Evolutionary conservation across 2,329 filamentous ascomycete species (phyloP).

Genomic region (Teratosphaeria zuluensis): DNA sequence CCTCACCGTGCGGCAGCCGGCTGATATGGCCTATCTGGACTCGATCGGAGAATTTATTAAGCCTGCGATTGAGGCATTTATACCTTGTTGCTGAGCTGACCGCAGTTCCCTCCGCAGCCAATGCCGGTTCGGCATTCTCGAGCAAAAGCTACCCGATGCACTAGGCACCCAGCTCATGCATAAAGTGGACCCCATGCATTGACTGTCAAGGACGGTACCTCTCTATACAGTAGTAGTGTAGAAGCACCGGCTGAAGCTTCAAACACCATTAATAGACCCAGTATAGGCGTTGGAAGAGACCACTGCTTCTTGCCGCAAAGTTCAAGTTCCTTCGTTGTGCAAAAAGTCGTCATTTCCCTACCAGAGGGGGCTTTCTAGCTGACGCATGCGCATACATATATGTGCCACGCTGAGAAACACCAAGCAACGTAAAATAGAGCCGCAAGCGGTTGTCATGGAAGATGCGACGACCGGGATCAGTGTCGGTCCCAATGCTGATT

Average conservation of each 20-base stretch:
- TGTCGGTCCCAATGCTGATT: background rate
- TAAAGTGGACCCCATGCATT: background rate
- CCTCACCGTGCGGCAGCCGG: background rate
- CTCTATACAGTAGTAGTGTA: background rate
- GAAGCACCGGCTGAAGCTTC: background rate
- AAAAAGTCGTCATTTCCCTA: background rate
- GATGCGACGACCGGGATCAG: background rate
- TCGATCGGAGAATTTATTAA: too few relatives aligned
- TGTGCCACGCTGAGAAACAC: background rate
- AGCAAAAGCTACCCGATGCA: too few relatives aligned
- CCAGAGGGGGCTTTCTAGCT: background rate
- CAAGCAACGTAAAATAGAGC: background rate
- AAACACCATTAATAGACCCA: background rate
- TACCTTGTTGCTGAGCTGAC: too few relatives aligned
- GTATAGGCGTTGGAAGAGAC: background rate
- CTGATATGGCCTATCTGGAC: too few relatives aligned
- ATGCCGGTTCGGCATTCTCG: too few relatives aligned
- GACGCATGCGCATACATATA: background rate
- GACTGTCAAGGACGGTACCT: background rate
- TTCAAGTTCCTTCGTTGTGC: background rate
- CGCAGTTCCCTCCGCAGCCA: too few relatives aligned
- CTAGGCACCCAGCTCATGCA: background rate
- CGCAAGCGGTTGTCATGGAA: background rate
- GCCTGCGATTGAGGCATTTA: background rate
- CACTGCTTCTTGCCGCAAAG: background rate